Base-by-base conservation (phyloP, 2,329 filamentous ascomycete genomes). In the Fusarium palustre region DNA sequence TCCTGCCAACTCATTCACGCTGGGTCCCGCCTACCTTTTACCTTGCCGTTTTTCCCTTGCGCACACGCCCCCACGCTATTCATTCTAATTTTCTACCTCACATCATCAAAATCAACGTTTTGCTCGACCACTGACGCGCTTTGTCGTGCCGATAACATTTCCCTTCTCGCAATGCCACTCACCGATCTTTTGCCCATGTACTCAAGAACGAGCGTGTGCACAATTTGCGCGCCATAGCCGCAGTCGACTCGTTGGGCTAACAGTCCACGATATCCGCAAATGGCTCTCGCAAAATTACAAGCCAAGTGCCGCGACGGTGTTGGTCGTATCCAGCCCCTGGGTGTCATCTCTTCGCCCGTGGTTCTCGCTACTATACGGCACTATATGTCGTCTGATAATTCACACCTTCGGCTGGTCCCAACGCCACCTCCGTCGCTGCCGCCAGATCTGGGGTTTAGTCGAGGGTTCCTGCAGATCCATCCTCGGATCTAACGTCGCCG, bases 1-100 rank as follows among this genome's bases (percentile, higher is more conserved):
- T 67, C 61, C 56, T 70, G 75, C 75, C 76, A 77, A 62, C 74
- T 65, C 75, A 62, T 72, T 65, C 75, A 77, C 64, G 55, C 58
- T 68, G 68, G 59, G 30, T 33, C 24, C n/a, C 24, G 42, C 31
- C 25, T 36, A 18, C 55, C 45, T 52, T 46, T 20, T 36, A 24
- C 55, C 45, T 52, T 46, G 41, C 52, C 47, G 47, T 62, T 47
- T 55, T 24, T 39, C 39, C 33, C 33, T 50, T 39, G 47, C 47
- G 18, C 60, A 38, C 64, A 34, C 71, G 41, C 69, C 64, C 66
- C 64, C 38, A 46, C 54, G 62, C 52, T 33, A 30, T 10, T 10
- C 9, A 34, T 57, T 64, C 52, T 50, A 24, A 55, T 46, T 31
- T 62, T 36, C 47, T 62, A 64, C 61, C 60, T 53, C 55, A 47